Base-by-base conservation (phyloP, 2,329 filamentous ascomycete genomes). In the Tolypocladium amazonense region DNA sequence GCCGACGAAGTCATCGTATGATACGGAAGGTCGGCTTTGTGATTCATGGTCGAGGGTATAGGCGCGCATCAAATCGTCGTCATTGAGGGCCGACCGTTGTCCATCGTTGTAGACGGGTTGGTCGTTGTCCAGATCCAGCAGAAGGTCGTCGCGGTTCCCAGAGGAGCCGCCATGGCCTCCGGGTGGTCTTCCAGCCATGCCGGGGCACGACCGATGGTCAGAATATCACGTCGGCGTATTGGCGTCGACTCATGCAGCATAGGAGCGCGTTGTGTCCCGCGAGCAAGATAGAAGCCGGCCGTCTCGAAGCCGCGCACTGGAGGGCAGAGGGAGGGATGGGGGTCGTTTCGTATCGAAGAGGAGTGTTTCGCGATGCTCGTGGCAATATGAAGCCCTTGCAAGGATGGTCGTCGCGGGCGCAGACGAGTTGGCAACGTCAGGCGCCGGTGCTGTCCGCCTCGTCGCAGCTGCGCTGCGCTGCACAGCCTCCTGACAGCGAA, bases 1-100 rank as follows among this genome's bases (percentile, higher is more conserved):
- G 62, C 93, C 93, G 63, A 97, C 88, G 72, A 97, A 97, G 68
- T 94, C 89, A 79, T 97, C 93, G 75, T 97, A 97, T 61, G 92
- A 96, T 58, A 93, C 86, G 33, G 92, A 97, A 58, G 92, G 90
- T 65, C 93, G 88, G 60, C 85, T 67, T 62, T 83, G 82, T 55
- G 81, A 77, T 66, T 82, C 78, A 65, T 89, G 84, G 68, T 89
- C 81, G 70, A 88, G 85, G 69, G 88, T 83, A 76, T 90, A 92
- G 65, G 85, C 85, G 71, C 86, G 83, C 70, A 93, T 77, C 56
- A 96, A 79, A 65, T 92, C 86, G 65, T 95, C 88, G 72, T 96
- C 92, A 72, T 88, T 88, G 62, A 89, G 78, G n/a, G 88, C 84
- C 56, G 92, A 88, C 60, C 86, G 84, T 72, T 92, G 88, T 63